Base-by-base conservation (phyloP, 225 moss, liverwort and hornwort species). In the Bryum argenteum region DNA sequence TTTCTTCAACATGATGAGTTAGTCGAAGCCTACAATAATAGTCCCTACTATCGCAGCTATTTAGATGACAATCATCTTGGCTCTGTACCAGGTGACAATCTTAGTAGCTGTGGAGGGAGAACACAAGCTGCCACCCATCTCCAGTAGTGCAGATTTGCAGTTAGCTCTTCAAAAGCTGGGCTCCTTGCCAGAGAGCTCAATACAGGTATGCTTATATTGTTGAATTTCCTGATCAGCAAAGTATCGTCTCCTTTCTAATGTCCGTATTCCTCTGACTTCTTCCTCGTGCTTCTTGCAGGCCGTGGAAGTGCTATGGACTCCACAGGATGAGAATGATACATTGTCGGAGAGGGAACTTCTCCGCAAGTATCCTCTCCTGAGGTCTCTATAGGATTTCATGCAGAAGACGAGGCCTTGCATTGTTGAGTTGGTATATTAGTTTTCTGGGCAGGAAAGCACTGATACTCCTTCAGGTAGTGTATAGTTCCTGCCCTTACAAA, bases 291-390 rank as follows among this genome's bases (percentile, higher is more conserved):
- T 73, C 28, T 75, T 65, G 65, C 82, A 83, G 86, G 86, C 86
- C 11, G 86, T 86, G 75, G 86, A 82, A 77, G 86, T 86, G 38
- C 69, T 82, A 6, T 82, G 82, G 86, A 86, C 79, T 68, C 82
- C 86, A 21, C 80, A 83, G 83, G 86, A 83, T 56, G 80, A 86
- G 74, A 75, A 80, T 62, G 86, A 86, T 54, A 83, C 86, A 16
- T 67, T 85, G 50, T 71, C 77, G 12, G 86, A 86, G 61, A 71
- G 71, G 71, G 86, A 86, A 44, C 70, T 83, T 23, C 77, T 80
- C 56, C 71, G 80, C 55, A 83, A 82, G 56, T 80, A 86, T 63
- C 82, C 85, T 59, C 77, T 85, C 58, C 20, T 85, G 60, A 78
- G 82, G 67, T 82, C 80, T 42, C 77, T 86, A 18, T 85, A 77